phyloP scores from a whole-genome alignment of 2,329 filamentous ascomycete genomes.

The Dactylella cylindrospora region DNA sequence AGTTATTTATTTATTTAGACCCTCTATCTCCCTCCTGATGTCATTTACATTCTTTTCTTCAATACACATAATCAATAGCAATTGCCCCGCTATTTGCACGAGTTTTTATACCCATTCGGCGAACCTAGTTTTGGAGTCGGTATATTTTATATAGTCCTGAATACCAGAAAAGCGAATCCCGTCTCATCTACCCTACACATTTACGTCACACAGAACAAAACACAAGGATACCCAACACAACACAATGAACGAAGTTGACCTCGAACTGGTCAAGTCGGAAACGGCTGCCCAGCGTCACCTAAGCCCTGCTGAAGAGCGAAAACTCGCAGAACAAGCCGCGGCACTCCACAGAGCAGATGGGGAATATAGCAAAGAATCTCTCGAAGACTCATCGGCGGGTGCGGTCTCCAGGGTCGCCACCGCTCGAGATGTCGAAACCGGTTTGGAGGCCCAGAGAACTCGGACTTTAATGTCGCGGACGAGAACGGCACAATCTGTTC shows the following conservation, averaged over 20 bases:
- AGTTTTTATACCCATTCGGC: too few species aligned
- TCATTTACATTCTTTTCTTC: not conserved
- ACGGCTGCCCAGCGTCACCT: conserved; percentile 26
- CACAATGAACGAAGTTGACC: conserved; percentile 38
- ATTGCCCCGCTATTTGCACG: too few species aligned
- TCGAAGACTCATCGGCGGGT: conserved; percentile 23
- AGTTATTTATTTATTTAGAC: conserved; percentile 35
- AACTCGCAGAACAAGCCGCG: conserved; percentile 22
- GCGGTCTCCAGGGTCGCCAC: conserved; percentile 21
- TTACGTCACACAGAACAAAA: too few species aligned
- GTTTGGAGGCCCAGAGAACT: conserved; percentile 18
- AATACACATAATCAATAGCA: too few species aligned
- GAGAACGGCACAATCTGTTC: conserved; percentile 36
- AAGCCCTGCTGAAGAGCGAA: conserved; percentile 1
- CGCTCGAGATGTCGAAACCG: conserved; percentile 21
- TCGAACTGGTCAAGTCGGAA: conserved; percentile 30
- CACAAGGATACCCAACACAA: conserved; percentile 1
- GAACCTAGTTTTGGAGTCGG: too few species aligned
- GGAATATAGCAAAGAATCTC: conserved; percentile 28
- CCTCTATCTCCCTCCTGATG: conserved; percentile 36
- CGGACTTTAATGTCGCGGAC: conserved; percentile 33
- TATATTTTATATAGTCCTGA: too few species aligned
- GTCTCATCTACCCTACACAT: too few species aligned
- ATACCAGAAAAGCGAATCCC: too few species aligned
- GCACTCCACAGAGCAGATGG: conserved; percentile 3